Base-by-base conservation (phyloP, 1,284 basidiomycete species). In the Melampsora americana region DNA sequence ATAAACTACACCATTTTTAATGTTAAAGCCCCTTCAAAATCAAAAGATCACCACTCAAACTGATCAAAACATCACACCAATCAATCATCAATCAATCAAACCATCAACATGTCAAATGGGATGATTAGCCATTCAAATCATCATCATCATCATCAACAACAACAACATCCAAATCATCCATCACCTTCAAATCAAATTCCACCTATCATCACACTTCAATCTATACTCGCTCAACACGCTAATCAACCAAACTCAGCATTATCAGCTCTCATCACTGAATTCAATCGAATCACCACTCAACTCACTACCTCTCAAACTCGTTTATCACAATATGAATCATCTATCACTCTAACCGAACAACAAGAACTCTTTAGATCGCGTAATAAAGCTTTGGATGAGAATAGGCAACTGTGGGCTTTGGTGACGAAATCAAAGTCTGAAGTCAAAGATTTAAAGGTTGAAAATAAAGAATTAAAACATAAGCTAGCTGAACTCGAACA, bases 371-470 rank as follows among this genome's bases (percentile, higher is more conserved):
- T 62, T 35, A 28, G 32, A 35, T 62, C 60, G 26, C 60, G 60
- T 35, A 62, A 62, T 62, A 28, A 68, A 68, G 35, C 61, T 12
- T 23, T 28, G 11, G 72, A 75, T 30, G 72, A 75, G 26, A 75
- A 75, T 44, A n/a, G 72, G 12, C 72, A 75, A 62, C 46, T 75
- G 23, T 75, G 72, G 72, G 61, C 72, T 16, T 35, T 75, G 18
- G 56, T 75, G 35, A 46, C 50, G 12, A 75, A 75, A 68, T 62
- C 56, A 32, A 75, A 75, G 39, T 28, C 56, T 0, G 72, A 75
- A 60, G 7, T 75, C 14, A 75, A 50, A 61, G 26, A 60, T 42
- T 28, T 75, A 30, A 75, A 68, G 61, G 20, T 44, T 1, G 56
- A 75, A 30, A 73, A 73, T 44, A 73, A 60, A 73, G 62, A 73